phyloP scores from a whole-genome alignment of 495 filamentous ascomycete genomes.

The Podospora appendiculata region DNA sequence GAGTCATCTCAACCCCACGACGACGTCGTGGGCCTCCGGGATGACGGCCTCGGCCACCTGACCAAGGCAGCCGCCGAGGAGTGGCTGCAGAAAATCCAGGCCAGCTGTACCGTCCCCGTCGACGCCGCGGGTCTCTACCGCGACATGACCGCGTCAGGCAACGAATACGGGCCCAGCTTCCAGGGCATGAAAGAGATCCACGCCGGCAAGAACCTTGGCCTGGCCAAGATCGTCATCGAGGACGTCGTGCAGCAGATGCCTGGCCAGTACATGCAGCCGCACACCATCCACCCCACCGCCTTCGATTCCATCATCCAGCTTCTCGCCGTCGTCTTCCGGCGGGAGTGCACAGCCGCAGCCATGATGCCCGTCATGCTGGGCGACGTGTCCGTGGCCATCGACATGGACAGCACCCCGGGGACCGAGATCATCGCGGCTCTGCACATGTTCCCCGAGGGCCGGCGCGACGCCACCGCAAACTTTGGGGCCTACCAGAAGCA shows the following conservation, averaged over 20 bases:
- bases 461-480: not conserved
- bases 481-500: slow-evolving; percentile 2
- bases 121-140: not conserved
- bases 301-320: slow-evolving; percentile 15
- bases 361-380: slow-evolving; percentile 9
- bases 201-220: slow-evolving; percentile 1
- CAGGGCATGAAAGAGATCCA: slow-evolving; percentile 11
- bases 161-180: slow-evolving; percentile 18
- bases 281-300: slow-evolving; percentile 14
- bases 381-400: slow-evolving; percentile 12
- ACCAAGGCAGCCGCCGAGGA: not conserved
- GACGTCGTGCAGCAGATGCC: slow-evolving; percentile 16
- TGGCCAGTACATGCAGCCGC: slow-evolving; percentile 7
- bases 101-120: not conserved
- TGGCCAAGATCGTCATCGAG: slow-evolving; percentile 7
- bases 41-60: not conserved
- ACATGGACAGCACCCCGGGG: slow-evolving; percentile 2
- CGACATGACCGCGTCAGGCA: slow-evolving; percentile 3
- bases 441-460: not conserved
- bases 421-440: slow-evolving; percentile 1
- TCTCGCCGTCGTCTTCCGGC: slow-evolving; percentile 1
- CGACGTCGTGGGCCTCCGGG: not conserved
- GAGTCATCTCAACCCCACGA: not conserved
- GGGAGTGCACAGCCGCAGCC: slow-evolving; percentile 4
- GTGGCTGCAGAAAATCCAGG: not conserved